Percentiles rank a stretch among this genome's conserved stretches.
Conservation (phyloP, 306 rosid species). For the Ochetophila trinervis region DNA sequence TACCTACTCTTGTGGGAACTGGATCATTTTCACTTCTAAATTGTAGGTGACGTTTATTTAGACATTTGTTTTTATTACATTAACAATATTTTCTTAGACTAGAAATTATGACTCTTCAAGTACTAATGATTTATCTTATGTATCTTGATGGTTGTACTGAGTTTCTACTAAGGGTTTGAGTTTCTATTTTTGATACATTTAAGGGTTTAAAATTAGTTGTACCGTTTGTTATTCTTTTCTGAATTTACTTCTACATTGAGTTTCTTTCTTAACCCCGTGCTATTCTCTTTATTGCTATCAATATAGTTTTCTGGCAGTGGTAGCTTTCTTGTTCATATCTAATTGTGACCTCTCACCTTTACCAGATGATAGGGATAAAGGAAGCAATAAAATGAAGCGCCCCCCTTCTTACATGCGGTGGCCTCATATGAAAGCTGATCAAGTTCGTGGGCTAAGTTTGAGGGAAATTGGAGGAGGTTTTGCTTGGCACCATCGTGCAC, state of each 20-base stretch:
- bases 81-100: neutral
- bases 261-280: constrained; percentile 8
- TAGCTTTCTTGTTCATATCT: constrained; percentile 7
- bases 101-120: constrained; percentile 1
- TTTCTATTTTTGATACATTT: neutral
- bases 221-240: neutral
- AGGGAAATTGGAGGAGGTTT: constrained; percentile 99
- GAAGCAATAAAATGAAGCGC: constrained; percentile 36
- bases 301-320: constrained; percentile 6
- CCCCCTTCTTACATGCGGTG: constrained; percentile 87
- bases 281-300: neutral
- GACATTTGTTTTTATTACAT: constrained; percentile 5
- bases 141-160: neutral
- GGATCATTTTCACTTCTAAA: constrained; percentile 86
- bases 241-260: constrained; percentile 7
- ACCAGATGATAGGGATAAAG: constrained; percentile 64
- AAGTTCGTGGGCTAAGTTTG: constrained; percentile 82
- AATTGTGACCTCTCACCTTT: constrained; percentile 13
- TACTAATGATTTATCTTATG: neutral
- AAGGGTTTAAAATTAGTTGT: neutral
- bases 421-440: constrained; percentile 99
- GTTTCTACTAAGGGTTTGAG: neutral
- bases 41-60: constrained; percentile 53
- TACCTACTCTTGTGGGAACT: constrained; percentile 87
- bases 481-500: constrained; percentile 88